These are phyloP conservation scores for Boechera retrofracta DNA, from an alignment of 345 rosid species.

Conservation along the genomic window DNA sequence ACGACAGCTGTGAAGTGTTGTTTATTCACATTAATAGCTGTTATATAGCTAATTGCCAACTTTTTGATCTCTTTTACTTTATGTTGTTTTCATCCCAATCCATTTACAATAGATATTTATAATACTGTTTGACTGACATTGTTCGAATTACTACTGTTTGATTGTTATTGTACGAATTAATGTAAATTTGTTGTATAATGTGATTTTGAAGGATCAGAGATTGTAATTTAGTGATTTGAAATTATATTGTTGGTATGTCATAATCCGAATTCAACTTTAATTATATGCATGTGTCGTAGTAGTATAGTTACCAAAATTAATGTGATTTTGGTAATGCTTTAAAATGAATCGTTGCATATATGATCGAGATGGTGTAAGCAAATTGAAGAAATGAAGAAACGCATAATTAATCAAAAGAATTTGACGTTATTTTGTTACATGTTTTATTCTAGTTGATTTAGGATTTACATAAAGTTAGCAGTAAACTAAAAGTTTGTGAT, in stretches of 20 bases:
- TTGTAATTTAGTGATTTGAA: neutral
- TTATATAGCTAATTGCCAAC: conserved; percentile 39
- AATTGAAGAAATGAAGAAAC: neutral
- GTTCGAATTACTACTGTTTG: neutral
- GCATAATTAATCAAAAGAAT: neutral
- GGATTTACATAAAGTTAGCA: too few relatives aligned
- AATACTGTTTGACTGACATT: neutral
- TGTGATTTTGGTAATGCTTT: neutral
- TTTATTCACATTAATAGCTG: conserved; percentile 40
- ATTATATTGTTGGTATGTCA: neutral
- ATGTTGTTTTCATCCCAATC: conserved; percentile 20
- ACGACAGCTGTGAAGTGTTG: conserved; percentile 43
- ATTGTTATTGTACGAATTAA: neutral
- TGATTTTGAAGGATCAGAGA: neutral
- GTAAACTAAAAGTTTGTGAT: neutral
- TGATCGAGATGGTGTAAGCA: neutral
- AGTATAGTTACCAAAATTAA: neutral
- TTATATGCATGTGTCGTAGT: neutral
- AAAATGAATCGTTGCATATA: neutral
- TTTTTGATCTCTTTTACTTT: conserved; percentile 31
- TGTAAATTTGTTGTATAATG: neutral
- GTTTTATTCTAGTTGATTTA: neutral
- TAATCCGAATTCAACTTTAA: neutral
- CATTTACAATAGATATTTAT: neutral
- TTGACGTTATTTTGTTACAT: neutral